These are phyloP conservation scores for Tetrahymena elliotti DNA, from an alignment of 73 alveolate genomes.

Conservation along the genomic window DNA sequence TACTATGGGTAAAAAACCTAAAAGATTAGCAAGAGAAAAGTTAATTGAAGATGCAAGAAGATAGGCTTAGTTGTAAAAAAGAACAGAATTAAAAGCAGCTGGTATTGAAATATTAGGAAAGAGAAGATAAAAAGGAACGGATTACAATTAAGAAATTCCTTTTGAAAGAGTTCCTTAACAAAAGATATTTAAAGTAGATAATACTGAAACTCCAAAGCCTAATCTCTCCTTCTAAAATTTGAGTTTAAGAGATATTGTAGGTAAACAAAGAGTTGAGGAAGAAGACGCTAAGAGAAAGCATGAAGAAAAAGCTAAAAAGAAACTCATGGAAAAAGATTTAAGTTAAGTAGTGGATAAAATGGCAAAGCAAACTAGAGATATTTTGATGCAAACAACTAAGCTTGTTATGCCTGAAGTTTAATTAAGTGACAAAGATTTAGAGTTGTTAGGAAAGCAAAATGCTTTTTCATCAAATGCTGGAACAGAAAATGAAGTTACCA, in stretches of 20 bases:
- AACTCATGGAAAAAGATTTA: constrained; percentile 83
- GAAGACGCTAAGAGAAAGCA: constrained; percentile 82
- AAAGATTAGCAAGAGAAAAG: constrained; percentile 97
- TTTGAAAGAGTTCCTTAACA: constrained; percentile 82
- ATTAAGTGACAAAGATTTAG: constrained; percentile 70
- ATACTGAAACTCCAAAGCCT: constrained; percentile 64
- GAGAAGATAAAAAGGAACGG: constrained; percentile 81
- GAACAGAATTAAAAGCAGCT: constrained; percentile 95
- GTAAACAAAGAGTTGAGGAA: constrained; percentile 86
- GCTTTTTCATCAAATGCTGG: constrained; percentile 25
- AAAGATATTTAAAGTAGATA: constrained; percentile 69
- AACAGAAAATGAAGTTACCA: constrained; percentile 51
- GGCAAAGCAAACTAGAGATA: constrained; percentile 55
- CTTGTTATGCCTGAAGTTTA: constrained; percentile 70
- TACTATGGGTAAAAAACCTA: constrained; percentile 99
- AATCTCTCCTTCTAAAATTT: constrained; percentile 59
- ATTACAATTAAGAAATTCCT: constrained; percentile 92
- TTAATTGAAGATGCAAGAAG: constrained; percentile 99
- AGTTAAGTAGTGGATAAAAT: constrained; percentile 84
- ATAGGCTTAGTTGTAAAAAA: constrained; percentile 92
- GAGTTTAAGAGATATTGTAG: constrained; percentile 72
- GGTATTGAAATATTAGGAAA: constrained; percentile 76
- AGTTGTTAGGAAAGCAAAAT: constrained; percentile 35
- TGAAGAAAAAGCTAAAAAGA: constrained; percentile 88
- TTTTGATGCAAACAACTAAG: constrained; percentile 29